Evolutionary conservation across 2,329 filamentous ascomycete species (phyloP), one percentile per base, ranked within the genome.

Genomic region (Xylariaceae sp.): DNA sequence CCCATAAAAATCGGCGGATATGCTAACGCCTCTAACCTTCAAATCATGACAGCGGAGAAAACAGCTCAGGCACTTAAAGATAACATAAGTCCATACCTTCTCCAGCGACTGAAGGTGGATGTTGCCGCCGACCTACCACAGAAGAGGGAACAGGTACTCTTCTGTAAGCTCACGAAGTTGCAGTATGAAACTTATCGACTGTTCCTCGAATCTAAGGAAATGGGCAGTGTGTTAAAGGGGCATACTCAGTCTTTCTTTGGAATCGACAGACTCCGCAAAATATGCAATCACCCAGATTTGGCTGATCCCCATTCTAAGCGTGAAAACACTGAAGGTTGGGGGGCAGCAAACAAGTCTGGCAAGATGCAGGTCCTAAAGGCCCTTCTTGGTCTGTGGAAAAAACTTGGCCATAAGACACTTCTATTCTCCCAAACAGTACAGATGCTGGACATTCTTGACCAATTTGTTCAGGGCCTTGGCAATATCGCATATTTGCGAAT

Each of bases 301-400:
- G 75, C 87, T 1, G 85, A 94, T 62, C 88, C 79, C 41, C 69
- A 64, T 21, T 69, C 81, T 15, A 76, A 71, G 55, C 66, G 65
- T 51, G 86, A 87, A 61, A 67, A 78, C 1, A 83, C 80, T 10
- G 92, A 92, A 62, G 79, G 84, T 47, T 97, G 92, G 74, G 94
- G 94, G 3, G 83, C 79, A 57, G 80, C 85, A 0, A 80, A 79
- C 45, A 88, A 92, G 63, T 97, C 92, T 2, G 92, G 92, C 2
- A 99, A 99, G 73, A 91, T 99, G 86, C 89, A 95, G 67, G 89
- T 99, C 2, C 88, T 96, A 26, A 91, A 95, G 65, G 87, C 88
- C 4, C 75, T 99, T 3, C 74, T 99, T 6, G 86, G 89, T 55
- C 82, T 95, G 65, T 99, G 92, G 91, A 95, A 88, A 67, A 84